These are phyloP conservation scores for Teratosphaeria destructans DNA, from an alignment of 2,329 filamentous ascomycete species.

Conservation along the genomic window DNA sequence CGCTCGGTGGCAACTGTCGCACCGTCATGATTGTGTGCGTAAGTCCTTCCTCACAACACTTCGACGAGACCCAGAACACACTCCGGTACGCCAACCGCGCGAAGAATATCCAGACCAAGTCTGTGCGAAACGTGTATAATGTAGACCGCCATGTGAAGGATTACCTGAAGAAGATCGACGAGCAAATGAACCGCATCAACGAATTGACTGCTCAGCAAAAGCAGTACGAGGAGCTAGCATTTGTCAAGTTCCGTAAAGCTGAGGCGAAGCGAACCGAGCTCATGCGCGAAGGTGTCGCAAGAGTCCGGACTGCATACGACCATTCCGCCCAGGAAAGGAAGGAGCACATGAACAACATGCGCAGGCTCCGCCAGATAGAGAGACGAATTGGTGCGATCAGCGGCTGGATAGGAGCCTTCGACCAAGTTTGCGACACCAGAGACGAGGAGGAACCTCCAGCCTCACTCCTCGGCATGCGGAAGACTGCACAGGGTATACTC, in stretches of 20 bases:
- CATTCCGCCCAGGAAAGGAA: slow-evolving; percentile 66
- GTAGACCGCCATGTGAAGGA: slow-evolving; percentile 99
- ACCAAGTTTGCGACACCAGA: slow-evolving; percentile 62
- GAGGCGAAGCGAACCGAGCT: slow-evolving; percentile 70
- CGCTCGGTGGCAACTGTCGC: slow-evolving; percentile 92
- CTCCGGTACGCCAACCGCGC: slow-evolving; percentile 93
- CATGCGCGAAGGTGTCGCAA: slow-evolving; percentile 64
- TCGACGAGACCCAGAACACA: slow-evolving; percentile 97
- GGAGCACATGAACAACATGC: slow-evolving; percentile 70
- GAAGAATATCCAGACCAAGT: slow-evolving; percentile 99
- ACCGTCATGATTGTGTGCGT: slow-evolving; percentile 99
- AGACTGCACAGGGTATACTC: slow-evolving; percentile 79
- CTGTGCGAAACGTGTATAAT: slow-evolving; percentile 98
- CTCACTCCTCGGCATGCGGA: slow-evolving; percentile 65
- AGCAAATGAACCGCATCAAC: slow-evolving; percentile 94
- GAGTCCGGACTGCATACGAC: slow-evolving; percentile 75
- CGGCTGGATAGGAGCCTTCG: slow-evolving; percentile 87
- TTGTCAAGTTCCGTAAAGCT: slow-evolving; percentile 84
- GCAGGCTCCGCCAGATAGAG: slow-evolving; percentile 72
- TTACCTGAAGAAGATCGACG: slow-evolving; percentile 97
- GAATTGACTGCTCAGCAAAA: slow-evolving; percentile 89
- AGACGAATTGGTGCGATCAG: slow-evolving; percentile 77
- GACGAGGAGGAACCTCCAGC: slow-evolving; percentile 58
- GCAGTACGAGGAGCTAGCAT: slow-evolving; percentile 71
- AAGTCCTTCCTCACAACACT: slow-evolving; percentile 90